Conservation (phyloP, 1,139 yeast species). For the Magnusiomyces paraingens region DNA sequence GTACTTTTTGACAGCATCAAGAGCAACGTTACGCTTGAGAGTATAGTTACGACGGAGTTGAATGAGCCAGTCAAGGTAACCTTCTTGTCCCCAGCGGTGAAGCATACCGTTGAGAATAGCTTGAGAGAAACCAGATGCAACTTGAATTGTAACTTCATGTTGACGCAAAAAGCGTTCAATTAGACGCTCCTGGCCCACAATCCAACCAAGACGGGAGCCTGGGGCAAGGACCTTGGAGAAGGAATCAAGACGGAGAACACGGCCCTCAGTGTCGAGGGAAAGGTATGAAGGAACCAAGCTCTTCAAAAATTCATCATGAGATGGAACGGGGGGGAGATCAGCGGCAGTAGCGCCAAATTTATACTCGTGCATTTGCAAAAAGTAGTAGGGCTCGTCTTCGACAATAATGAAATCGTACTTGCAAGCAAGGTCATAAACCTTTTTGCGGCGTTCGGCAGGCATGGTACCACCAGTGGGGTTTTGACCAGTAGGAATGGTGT, state of each 20-base stretch:
- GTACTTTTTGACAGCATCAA: slow-evolving; percentile 55
- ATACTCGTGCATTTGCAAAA: slow-evolving; percentile 78
- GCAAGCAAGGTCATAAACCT: slow-evolving; percentile 63
- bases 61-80: slow-evolving; percentile 82
- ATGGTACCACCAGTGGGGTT: slow-evolving; percentile 90
- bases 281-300: slow-evolving; percentile 74
- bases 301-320: slow-evolving; percentile 48
- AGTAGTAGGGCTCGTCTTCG: slow-evolving; percentile 94
- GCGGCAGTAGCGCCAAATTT: slow-evolving; percentile 36
- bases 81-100: slow-evolving; percentile 67
- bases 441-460: slow-evolving; percentile 61
- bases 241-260: slow-evolving; percentile 86
- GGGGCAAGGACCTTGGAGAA: slow-evolving; percentile 92
- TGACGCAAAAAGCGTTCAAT: slow-evolving; percentile 64
- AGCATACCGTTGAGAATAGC: slow-evolving; percentile 57
- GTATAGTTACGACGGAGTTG: slow-evolving; percentile 79
- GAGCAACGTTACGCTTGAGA: slow-evolving; percentile 67
- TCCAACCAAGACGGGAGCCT: slow-evolving; percentile 87
- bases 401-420: slow-evolving; percentile 73
- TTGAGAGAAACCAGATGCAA: slow-evolving; percentile 78
- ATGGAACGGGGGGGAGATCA: slow-evolving; percentile 24
- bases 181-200: slow-evolving; percentile 63
- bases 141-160: slow-evolving; percentile 78
- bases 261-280: slow-evolving; percentile 76
- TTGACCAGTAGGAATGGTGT: slow-evolving; percentile 89